A percentile compares a stretch with the other conserved stretches of the same genome.
Conservation (phyloP, 1,284 basidiomycete genomes). For the Tranzscheliella williamsii region DNA sequence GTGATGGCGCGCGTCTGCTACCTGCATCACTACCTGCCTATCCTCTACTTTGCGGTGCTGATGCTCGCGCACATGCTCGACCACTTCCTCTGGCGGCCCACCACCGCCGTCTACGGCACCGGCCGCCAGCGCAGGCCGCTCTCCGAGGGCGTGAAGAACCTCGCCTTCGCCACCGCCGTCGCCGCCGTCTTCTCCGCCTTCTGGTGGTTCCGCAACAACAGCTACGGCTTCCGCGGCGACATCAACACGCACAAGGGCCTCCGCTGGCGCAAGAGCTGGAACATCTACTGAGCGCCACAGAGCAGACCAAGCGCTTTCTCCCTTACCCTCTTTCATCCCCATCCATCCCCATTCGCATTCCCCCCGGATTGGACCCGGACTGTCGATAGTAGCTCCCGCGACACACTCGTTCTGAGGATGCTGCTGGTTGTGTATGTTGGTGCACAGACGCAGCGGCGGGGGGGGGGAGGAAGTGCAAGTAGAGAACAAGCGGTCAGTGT, state of each 20-base stretch:
- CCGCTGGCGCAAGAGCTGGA: constrained; percentile 59
- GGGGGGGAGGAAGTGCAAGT: no score
- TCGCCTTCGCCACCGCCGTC: constrained; percentile 71
- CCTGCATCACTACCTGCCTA: constrained; percentile 81
- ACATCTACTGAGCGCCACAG: constrained; percentile 44
- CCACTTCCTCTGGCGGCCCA: constrained; percentile 70
- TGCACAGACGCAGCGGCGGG: no score
- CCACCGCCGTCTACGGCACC: constrained; percentile 51
- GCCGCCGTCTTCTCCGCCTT: constrained; percentile 74
- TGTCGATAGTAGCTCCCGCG: no score
- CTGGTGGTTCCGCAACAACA: constrained; percentile 89
- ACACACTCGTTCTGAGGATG: no score
- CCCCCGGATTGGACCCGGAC: no score
- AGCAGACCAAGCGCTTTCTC: background rate
- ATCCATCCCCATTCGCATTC: no score
- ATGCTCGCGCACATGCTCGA: constrained; percentile 89
- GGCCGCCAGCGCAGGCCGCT: constrained; percentile 56
- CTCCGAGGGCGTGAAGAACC: constrained; percentile 70
- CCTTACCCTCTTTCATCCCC: background rate
- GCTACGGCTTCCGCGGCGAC: constrained; percentile 85
- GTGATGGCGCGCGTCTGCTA: constrained; percentile 70
- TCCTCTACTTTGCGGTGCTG: constrained; percentile 90
- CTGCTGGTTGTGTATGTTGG: no score
- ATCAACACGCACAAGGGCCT: constrained; percentile 64
- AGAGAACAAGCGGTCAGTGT: no score